Base-by-base conservation (phyloP, 345 rosid genomes). In the Jatropha curcas region DNA sequence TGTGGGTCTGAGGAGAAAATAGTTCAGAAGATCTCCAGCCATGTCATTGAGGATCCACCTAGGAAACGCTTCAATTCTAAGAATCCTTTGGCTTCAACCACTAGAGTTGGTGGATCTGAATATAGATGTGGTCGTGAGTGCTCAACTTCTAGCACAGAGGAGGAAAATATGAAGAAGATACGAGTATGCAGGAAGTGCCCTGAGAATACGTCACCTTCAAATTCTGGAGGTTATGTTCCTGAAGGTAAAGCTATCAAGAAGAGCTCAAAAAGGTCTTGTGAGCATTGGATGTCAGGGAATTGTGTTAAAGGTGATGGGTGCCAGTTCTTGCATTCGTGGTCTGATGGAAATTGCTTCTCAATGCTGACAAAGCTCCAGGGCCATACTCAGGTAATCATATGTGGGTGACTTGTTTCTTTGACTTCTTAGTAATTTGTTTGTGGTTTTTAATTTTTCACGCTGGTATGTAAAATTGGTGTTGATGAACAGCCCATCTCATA, bases 321-420 rank as follows among this genome's bases (percentile, higher is more conserved):
- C 70, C 74, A 9, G 39, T 77, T 74, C 60, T 27, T 72, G 70
- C 82, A 80, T 57, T 63, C 82, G 2, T 71, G 82, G 85, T 82
- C 13, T 69, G 28, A 7, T 0, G 75, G 86, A 33, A 68, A 71
- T 52, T 83, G 77, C 10, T 75, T 85, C 59, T 22, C 71, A 4
- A 59, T 82, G 78, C 55, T 82, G 65, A 79, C 82, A 24, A 76
- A 68, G 30, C 88, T 84, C 57, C 65, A 41, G 11, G 82, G 82
- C 12, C 88, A 84, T 41, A 64, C 63, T 19, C 72, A 80, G 84
- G 83, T 84, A 74, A 63, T 7, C 4, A 1, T 33, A n/a, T 45
- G 1, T 27, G 67, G 67, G n/a, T 45, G 43, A n/a, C 5, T 10
- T 27, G 7, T 60, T 57, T 46, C 22, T 12, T 53, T 58, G 65